Evolutionary conservation across 1,284 basidiomycete species (phyloP), one percentile per base, ranked within the genome.

Genomic region (Cutaneotrichosporon sp.): DNA sequence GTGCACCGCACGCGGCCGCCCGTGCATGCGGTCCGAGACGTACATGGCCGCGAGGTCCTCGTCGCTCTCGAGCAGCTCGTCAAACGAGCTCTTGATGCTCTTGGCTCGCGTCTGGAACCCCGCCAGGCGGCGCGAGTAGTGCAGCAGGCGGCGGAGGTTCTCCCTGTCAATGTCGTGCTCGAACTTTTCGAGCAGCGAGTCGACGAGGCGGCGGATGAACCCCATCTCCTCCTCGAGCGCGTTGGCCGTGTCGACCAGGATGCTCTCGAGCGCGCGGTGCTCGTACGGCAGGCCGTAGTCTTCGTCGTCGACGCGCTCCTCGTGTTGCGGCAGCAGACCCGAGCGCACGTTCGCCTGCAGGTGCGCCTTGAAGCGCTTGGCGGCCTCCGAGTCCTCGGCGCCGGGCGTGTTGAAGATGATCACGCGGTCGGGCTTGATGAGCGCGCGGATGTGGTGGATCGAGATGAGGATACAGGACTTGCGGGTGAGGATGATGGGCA

Each of bases 21-120:
- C 84, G 29, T 85, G 85, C 67, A 85, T 86, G 77, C 89, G 89
- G 72, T 92, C 90, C 0, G 87, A 90, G 54, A 97, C 84, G 79
- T 95, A 94, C 91, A 95, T 95, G 0, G 89, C 89, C 38, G 87
- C 87, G 72, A 99, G 80, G 77, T 99, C 95, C 75, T 97, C 93
- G 71, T 97, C 93, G 81, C 94, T 92, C 70, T 89, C 87, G 24
- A 97, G 82, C 1, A 97, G 86, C 79, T 97, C 94, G 65, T 95
- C 92, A 7, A 95, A 80, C 14, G 90, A 89, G 78, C 90, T 87
- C 75, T 92, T 87, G n/a, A 95, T 91, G 87, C 92, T 80, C 74
- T 89, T 88, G 4, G 92, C 92, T 62, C 93, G 83, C 76, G 90
- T 93, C 79, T 93, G 90, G 74, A 97, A 95, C 62, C 87, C 87